Conservation (phyloP, 768 basidiomycete genomes). For the Pholiota conissans region DNA sequence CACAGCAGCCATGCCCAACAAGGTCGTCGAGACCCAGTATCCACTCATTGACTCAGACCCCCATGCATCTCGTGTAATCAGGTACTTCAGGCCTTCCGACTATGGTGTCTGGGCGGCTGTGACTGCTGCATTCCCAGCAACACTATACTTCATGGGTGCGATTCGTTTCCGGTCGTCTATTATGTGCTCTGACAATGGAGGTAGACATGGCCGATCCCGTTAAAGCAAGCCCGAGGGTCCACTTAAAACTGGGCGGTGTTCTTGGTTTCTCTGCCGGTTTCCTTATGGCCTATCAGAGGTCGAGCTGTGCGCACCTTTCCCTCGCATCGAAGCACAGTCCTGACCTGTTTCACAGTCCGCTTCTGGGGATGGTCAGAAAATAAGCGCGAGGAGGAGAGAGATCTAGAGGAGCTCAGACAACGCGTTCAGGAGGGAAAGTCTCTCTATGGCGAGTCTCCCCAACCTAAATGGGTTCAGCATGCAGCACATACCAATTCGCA, state of each 20-base stretch:
- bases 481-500: slow-evolving; percentile 86
- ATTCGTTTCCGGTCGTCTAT: slow-evolving; percentile 9
- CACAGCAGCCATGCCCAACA: slow-evolving; percentile 44
- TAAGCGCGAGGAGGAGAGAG: slow-evolving; percentile 74
- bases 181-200: slow-evolving; percentile 11
- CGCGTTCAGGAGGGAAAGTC: slow-evolving; percentile 78
- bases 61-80: slow-evolving; percentile 80
- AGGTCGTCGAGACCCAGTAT: slow-evolving; percentile 61
- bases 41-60: slow-evolving; percentile 96
- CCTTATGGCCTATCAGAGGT: slow-evolving; percentile 89
- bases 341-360: slow-evolving; percentile 52
- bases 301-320: slow-evolving; percentile 63
- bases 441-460: slow-evolving; percentile 80
- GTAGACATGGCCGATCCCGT: slow-evolving; percentile 53
- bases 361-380: slow-evolving; percentile 97
- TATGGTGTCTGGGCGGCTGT: slow-evolving; percentile 81
- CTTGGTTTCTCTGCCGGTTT: slow-evolving; percentile 91
- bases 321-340: not conserved
- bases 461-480: slow-evolving; percentile 84
- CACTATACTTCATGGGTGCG: slow-evolving; percentile 82
- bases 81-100: slow-evolving; percentile 88
- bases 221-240: slow-evolving; percentile 34
- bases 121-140: slow-evolving; percentile 81
- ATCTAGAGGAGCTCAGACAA: slow-evolving; percentile 76
- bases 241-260: slow-evolving; percentile 58